A percentile compares a stretch with the other conserved stretches of the same genome.
These are phyloP conservation scores for Asterochloris sp. DNA, from an alignment of 139 green algal species.

Conservation along the genomic window DNA sequence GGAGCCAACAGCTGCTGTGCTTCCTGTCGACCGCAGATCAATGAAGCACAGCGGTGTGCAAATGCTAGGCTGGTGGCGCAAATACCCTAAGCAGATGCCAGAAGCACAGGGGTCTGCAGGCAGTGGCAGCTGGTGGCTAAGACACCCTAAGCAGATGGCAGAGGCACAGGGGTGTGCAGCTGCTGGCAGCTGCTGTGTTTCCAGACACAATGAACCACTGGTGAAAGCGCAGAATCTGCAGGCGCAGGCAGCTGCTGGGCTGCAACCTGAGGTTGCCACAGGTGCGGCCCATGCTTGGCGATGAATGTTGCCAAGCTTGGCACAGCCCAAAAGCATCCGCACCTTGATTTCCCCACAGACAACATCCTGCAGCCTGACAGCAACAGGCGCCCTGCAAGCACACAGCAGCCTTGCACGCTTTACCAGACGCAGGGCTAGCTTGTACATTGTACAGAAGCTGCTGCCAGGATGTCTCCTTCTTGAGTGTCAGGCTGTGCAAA, in stretches of 20 bases:
- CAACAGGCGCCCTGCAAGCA: not conserved
- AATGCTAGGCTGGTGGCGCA: not conserved
- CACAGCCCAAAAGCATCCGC: too few species aligned
- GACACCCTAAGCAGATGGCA: too few species aligned
- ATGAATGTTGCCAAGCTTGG: too few species aligned
- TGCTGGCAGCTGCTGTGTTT: too few species aligned
- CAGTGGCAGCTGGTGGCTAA: not conserved
- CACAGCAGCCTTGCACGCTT: not conserved
- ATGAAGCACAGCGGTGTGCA: not conserved
- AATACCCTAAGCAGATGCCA: too few species aligned
- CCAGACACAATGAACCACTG: too few species aligned
- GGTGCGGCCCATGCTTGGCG: too few species aligned
- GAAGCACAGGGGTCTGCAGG: too few species aligned
- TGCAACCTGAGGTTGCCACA: too few species aligned
- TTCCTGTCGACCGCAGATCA: not conserved
- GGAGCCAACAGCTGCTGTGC: not conserved
- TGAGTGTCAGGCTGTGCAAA: not conserved
- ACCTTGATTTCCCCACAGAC: conserved; percentile 5
- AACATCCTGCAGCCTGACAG: conserved; percentile 2
- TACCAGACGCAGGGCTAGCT: not conserved
- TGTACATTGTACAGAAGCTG: not conserved
- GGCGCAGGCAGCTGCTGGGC: too few species aligned
- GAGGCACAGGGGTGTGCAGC: too few species aligned
- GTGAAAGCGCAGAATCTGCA: too few species aligned
- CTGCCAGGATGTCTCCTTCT: not conserved